Percentiles rank a stretch among this genome's conserved stretches.
These are phyloP conservation scores for Trametes meyenii DNA, from an alignment of 768 basidiomycete species.

Conservation along the genomic window DNA sequence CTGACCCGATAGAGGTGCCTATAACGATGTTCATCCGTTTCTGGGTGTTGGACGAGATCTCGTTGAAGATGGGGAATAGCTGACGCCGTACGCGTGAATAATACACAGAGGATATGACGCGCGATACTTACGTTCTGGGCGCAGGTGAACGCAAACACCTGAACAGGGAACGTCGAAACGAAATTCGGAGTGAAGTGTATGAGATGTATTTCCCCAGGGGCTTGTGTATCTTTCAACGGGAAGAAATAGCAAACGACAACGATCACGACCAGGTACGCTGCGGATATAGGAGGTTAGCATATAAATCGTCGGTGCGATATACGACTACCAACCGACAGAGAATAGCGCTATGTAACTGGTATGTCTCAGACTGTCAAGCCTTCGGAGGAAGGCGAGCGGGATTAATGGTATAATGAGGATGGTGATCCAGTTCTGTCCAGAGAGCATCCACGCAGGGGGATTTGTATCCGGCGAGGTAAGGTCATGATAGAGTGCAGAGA, in stretches of 20 bases:
- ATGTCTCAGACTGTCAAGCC: conserved; percentile 83
- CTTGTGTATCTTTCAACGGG: conserved; percentile 65
- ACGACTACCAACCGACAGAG: conserved; percentile 69
- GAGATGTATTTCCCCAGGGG: conserved; percentile 67
- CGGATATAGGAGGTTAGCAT: conserved; percentile 5
- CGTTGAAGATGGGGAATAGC: conserved; percentile 95
- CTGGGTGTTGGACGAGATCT: conserved; percentile 81
- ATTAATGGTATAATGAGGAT: conserved; percentile 75
- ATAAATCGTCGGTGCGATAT: not conserved
- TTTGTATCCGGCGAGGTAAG: conserved; percentile 62
- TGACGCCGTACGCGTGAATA: conserved; percentile 33
- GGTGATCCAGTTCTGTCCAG: conserved; percentile 82
- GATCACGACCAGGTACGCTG: conserved; percentile 78
- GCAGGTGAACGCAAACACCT: conserved; percentile 92
- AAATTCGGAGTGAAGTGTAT: conserved; percentile 79
- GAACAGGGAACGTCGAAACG: conserved; percentile 87
- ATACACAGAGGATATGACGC: not conserved
- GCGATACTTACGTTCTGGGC: conserved; percentile 76
- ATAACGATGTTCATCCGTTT: conserved; percentile 86
- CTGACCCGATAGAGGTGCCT: conserved; percentile 82
- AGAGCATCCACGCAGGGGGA: conserved; percentile 76
- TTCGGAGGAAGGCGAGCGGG: conserved; percentile 83
- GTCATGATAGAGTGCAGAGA: conserved; percentile 79
- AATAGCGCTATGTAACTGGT: conserved; percentile 92
- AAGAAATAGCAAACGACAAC: conserved; percentile 81